phyloP scores from a whole-genome alignment of 140 eudicot genomes.

The Erigeron philadelphicus region DNA sequence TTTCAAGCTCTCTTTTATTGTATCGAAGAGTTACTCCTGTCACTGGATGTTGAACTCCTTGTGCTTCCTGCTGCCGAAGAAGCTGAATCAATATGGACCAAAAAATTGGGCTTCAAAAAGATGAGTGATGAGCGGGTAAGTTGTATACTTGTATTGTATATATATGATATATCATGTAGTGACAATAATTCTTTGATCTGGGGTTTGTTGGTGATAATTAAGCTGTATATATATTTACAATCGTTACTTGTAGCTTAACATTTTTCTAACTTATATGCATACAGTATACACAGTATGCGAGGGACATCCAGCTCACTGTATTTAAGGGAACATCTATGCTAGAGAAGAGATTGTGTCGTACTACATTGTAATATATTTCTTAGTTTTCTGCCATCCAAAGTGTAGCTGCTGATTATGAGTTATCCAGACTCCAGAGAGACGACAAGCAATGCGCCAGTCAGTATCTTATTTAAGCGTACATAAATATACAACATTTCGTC shows the following conservation, averaged over 20 bases:
- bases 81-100: constrained; percentile 87
- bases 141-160: neutral
- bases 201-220: neutral
- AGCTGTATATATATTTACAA: neutral
- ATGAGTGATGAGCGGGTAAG: constrained; percentile 78
- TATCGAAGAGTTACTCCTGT: constrained; percentile 61
- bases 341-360: constrained; percentile 55
- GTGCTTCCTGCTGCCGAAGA: constrained; percentile 99
- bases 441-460: neutral
- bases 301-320: constrained; percentile 65
- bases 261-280: neutral
- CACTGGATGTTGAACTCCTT: constrained; percentile 68
- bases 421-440: neutral
- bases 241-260: neutral
- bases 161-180: constrained; percentile 14
- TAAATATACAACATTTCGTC: constrained; percentile 20
- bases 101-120: constrained; percentile 74
- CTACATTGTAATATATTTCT: constrained; percentile 18
- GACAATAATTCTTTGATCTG: neutral
- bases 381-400: constrained; percentile 10
- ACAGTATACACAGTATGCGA: constrained; percentile 56
- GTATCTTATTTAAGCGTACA: neutral
- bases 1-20: constrained; percentile 71
- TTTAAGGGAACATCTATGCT: constrained; percentile 91
- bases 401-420: constrained; percentile 19